Evolutionary conservation across 192 early-diverging fungal genomes (phyloP).

Genomic region (Backusella circina): DNA sequence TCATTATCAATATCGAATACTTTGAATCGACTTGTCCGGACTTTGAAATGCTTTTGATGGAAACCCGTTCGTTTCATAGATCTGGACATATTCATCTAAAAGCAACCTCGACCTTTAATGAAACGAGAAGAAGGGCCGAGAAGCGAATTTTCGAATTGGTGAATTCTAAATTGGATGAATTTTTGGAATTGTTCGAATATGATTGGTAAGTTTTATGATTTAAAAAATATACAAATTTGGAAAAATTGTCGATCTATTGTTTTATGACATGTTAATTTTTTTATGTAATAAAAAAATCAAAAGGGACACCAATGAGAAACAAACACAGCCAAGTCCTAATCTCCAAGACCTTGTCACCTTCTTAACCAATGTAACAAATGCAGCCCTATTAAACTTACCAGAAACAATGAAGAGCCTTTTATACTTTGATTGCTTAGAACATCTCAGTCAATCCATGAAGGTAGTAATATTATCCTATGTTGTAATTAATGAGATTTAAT

Average conservation of each 20-base stretch:
- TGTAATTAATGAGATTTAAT: background rate
- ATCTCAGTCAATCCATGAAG: constrained; percentile 59
- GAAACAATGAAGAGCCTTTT: constrained; percentile 58
- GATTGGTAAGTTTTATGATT: constrained; percentile 58
- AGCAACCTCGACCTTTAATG: constrained; percentile 62
- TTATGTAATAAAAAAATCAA: background rate
- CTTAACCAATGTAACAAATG: constrained; percentile 61
- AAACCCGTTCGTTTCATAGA: constrained; percentile 58
- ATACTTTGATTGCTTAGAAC: constrained; percentile 74
- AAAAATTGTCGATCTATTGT: constrained; percentile 1
- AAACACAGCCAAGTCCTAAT: constrained; percentile 63
- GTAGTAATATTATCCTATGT: constrained; percentile 35
- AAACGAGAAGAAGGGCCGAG: constrained; percentile 68
- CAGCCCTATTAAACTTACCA: constrained; percentile 66
- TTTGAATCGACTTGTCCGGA: constrained; percentile 65
- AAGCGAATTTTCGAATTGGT: constrained; percentile 79
- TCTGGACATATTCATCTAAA: constrained; percentile 56
- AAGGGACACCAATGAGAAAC: constrained; percentile 51
- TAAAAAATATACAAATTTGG: background rate
- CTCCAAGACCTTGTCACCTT: constrained; percentile 73
- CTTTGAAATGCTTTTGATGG: constrained; percentile 74
- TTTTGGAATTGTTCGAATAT: constrained; percentile 79
- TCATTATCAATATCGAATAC: constrained; percentile 78
- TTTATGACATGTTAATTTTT: background rate
- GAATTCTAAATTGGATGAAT: constrained; percentile 77